Percentiles rank a stretch among this genome's conserved stretches.
phyloP scores from a whole-genome alignment of 1,284 basidiomycete species.

The Leccinum variabile region DNA sequence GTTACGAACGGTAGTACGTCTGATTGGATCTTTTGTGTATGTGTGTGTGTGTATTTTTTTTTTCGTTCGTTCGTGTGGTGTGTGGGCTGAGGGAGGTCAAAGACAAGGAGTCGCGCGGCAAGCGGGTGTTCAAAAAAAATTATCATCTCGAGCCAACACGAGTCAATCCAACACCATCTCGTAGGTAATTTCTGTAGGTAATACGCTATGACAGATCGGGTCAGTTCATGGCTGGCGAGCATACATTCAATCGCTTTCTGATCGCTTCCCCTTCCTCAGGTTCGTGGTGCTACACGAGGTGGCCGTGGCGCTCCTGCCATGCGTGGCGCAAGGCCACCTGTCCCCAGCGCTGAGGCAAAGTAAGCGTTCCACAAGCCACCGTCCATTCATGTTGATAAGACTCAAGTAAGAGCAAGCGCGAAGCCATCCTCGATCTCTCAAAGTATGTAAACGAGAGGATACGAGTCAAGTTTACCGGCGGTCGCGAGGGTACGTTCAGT shows the following conservation, averaged over 20 bases:
- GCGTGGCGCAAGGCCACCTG: slow-evolving; percentile 44
- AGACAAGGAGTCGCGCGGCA: slow-evolving; percentile 29
- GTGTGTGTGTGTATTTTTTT: slow-evolving; percentile 4
- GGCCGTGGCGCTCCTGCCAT: slow-evolving; percentile 40
- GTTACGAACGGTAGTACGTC: slow-evolving; percentile 7
- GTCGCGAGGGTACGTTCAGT: slow-evolving; percentile 76
- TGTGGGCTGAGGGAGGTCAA: slow-evolving; percentile 21
- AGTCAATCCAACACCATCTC: slow-evolving; percentile 14
- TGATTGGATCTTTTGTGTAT: slow-evolving; percentile 9
- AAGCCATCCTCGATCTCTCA: slow-evolving; percentile 93
- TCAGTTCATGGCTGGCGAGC: slow-evolving; percentile 33
- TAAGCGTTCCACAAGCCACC: slow-evolving; percentile 15
- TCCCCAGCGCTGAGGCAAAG: slow-evolving; percentile 25
- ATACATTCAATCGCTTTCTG: slow-evolving; percentile 19
- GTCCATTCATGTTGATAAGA: slow-evolving; percentile 30
- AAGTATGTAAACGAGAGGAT: slow-evolving; percentile 94
- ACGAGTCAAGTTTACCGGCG: slow-evolving; percentile 95
- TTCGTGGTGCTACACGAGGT: slow-evolving; percentile 50
- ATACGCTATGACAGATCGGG: slow-evolving; percentile 58
- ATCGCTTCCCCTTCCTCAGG: slow-evolving; percentile 40
- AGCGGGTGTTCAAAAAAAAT: slow-evolving; percentile 39
- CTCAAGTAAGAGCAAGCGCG: slow-evolving; percentile 78
- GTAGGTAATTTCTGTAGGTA: slow-evolving; percentile 31
- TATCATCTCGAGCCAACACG: slow-evolving; percentile 5
- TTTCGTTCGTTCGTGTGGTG: slow-evolving; percentile 1